These are phyloP conservation scores for Fusarium anthophilum DNA, from an alignment of 2,329 filamentous ascomycete genomes.

Conservation along the genomic window DNA sequence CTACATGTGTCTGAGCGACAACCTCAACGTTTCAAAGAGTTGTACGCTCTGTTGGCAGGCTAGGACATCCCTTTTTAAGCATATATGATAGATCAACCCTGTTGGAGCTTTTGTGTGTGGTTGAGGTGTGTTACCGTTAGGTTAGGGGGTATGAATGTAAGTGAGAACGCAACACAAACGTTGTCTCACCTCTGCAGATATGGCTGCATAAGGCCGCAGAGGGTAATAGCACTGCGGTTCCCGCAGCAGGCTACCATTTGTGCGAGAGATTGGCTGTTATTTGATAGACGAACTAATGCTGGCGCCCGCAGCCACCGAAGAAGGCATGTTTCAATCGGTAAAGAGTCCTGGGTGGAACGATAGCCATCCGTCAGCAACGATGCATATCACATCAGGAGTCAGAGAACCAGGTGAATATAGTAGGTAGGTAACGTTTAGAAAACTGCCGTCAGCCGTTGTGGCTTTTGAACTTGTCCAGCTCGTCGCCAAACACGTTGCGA, in stretches of 20 bases:
- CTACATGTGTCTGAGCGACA: neutral
- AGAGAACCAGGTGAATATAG: neutral
- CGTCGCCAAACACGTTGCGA: constrained; percentile 23
- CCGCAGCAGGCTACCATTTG: constrained; percentile 1
- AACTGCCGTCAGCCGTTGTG: constrained; percentile 27
- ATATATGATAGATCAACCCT: constrained; percentile 18
- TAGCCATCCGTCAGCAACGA: neutral
- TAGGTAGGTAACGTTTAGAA: constrained; percentile 7
- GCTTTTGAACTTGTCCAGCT: constrained; percentile 23
- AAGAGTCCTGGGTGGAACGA: constrained; percentile 3
- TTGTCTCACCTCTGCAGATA: constrained; percentile 14
- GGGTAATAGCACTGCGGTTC: constrained; percentile 4
- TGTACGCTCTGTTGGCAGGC: neutral
- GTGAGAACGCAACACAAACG: constrained; percentile 3
- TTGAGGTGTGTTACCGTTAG: neutral
- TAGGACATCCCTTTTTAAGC: neutral
- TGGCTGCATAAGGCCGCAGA: constrained; percentile 21
- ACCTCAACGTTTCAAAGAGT: neutral
- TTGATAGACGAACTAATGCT: constrained; percentile 19
- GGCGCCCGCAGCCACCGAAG: constrained; percentile 23
- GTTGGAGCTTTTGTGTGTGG: neutral
- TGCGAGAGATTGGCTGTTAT: constrained; percentile 7
- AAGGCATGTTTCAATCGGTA: constrained; percentile 5
- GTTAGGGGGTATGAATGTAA: neutral
- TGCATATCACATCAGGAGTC: neutral